A percentile compares a stretch with the other conserved stretches of the same genome.
Conservation (phyloP, 352 stramenopile genomes). For the Pythium grandisporangium region DNA sequence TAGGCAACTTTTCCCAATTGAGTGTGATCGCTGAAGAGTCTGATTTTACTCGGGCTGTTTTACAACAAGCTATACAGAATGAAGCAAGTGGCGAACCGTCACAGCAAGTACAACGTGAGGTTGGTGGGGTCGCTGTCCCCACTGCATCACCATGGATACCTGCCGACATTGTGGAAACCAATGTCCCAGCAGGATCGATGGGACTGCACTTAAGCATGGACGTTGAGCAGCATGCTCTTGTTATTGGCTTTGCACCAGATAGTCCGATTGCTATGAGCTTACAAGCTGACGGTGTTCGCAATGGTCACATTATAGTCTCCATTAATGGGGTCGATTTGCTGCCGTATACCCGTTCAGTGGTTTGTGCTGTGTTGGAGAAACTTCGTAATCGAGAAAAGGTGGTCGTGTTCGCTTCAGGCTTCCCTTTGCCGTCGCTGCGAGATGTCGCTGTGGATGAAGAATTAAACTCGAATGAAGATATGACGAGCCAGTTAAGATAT, state of each 20-base stretch:
- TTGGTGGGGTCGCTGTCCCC: not conserved
- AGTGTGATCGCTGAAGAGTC: too few relatives aligned
- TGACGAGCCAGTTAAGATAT: conserved; percentile 27
- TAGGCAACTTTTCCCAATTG: too few relatives aligned
- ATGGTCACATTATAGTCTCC: conserved; percentile 27
- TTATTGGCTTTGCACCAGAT: conserved; percentile 45
- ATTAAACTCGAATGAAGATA: conserved; percentile 11
- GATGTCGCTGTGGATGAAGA: conserved; percentile 11
- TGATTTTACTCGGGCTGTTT: too few relatives aligned
- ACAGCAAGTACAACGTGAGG: too few relatives aligned
- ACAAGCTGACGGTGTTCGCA: conserved; percentile 16
- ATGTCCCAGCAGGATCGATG: conserved; percentile 31
- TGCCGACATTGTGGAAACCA: conserved; percentile 1
- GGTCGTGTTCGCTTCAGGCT: conserved; percentile 37
- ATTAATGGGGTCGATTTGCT: conserved; percentile 55
- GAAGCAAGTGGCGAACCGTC: too few relatives aligned
- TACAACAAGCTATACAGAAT: too few relatives aligned
- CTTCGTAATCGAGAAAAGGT: conserved; percentile 40
- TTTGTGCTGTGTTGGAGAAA: conserved; percentile 42
- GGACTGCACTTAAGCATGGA: conserved; percentile 53
- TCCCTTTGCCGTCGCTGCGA: conserved; percentile 9
- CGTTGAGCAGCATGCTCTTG: conserved; percentile 36
- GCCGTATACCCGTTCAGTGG: conserved; percentile 18
- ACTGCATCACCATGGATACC: too few relatives aligned
- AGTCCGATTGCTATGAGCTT: conserved; percentile 27